Evolutionary conservation across 2,329 filamentous ascomycete species (phyloP).

Genomic region (Hymenoscyphus linearis): DNA sequence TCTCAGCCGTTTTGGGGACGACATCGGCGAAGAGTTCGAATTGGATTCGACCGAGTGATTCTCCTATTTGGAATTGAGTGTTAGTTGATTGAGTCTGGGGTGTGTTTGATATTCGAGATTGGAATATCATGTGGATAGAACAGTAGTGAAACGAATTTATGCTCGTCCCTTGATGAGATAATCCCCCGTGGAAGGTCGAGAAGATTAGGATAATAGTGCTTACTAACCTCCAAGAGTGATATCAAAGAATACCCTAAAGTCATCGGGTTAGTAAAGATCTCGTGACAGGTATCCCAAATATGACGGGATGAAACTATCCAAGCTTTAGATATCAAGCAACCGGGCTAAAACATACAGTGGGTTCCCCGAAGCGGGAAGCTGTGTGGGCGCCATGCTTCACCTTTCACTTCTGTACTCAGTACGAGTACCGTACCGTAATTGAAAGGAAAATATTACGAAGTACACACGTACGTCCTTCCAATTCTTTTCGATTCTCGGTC

Average conservation of each 20-base stretch:
- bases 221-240: conserved; percentile 69
- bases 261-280: conserved; percentile 13
- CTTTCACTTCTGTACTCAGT: no score
- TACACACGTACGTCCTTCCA: background rate
- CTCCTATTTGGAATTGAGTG: conserved; percentile 47
- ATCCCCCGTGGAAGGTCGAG: background rate
- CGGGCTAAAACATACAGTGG: conserved; percentile 35
- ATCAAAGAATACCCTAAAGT: conserved; percentile 54
- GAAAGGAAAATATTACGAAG: background rate
- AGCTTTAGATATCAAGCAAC: background rate
- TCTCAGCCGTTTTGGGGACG: conserved; percentile 85
- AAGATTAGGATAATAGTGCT: conserved; percentile 1
- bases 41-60: conserved; percentile 79
- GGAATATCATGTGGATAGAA: conserved; percentile 22
- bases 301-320: background rate
- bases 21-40: conserved; percentile 86
- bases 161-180: background rate
- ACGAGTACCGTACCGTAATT: background rate
- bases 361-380: conserved; percentile 39
- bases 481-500: background rate
- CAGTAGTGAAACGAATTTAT: background rate
- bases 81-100: conserved; percentile 5
- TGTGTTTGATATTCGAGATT: conserved; percentile 1
- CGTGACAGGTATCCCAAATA: conserved; percentile 7
- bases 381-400: conserved; percentile 34